These are phyloP conservation scores for Clonostachys byssicola DNA, from an alignment of 2,329 filamentous ascomycete genomes.

Conservation along the genomic window DNA sequence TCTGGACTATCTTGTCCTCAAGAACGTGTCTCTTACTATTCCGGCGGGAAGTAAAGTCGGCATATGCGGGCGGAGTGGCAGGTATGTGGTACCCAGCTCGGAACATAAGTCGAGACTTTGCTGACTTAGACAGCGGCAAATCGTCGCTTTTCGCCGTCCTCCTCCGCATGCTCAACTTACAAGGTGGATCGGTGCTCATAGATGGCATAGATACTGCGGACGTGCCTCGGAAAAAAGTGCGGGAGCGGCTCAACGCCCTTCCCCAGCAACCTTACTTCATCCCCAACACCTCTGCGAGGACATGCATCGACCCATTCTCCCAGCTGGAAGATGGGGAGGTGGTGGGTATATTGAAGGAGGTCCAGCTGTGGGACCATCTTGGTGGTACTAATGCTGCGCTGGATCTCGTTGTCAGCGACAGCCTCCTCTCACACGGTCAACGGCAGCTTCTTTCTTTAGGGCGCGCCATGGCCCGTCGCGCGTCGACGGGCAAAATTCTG, in stretches of 20 bases:
- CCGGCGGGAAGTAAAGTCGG: conserved; percentile 18
- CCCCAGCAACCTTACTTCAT: conserved; percentile 47
- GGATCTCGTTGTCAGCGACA: conserved; percentile 26
- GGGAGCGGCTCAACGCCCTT: conserved; percentile 39
- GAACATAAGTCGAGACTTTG: no score
- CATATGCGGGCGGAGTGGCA: conserved; percentile 22
- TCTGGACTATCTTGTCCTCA: conserved; percentile 5
- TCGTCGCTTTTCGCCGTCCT: conserved; percentile 29
- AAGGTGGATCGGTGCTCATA: conserved; percentile 24
- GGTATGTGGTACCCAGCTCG: no score
- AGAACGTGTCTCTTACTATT: conserved; percentile 13
- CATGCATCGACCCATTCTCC: conserved; percentile 23
- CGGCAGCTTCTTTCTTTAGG: conserved; percentile 50
- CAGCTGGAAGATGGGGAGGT: conserved; percentile 19
- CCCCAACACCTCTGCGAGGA: conserved; percentile 30
- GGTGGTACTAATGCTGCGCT: conserved; percentile 17
- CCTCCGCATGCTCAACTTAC: conserved; percentile 28
- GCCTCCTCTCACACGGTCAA: conserved; percentile 48
- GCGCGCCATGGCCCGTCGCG: conserved; percentile 28
- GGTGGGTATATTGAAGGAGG: conserved; percentile 17
- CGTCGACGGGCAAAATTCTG: conserved; percentile 14
- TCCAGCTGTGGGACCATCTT: conserved; percentile 8
- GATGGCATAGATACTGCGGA: conserved; percentile 29
- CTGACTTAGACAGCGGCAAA: conserved; percentile 24
- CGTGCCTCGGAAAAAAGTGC: conserved; percentile 31